Base-by-base conservation (phyloP, 106 monocot species). In the Acorus calamus region DNA sequence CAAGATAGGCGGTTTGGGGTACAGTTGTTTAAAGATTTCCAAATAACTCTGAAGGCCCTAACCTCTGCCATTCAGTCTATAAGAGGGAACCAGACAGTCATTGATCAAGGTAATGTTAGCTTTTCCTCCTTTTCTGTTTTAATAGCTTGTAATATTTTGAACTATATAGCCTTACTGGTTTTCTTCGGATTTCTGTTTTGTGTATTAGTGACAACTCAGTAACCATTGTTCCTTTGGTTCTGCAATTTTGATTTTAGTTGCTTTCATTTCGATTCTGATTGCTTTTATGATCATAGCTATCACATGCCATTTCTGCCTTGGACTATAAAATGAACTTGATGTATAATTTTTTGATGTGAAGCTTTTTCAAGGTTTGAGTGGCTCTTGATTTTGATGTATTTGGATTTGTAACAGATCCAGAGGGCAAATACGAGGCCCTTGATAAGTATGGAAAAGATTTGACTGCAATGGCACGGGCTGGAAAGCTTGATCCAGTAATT, bases 401-500 rank as follows among this genome's bases (percentile, higher is more conserved):
- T 28, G 28, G 61, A 62, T 43, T 64, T 71, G 47, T 60, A 55
- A 75, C 74, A 99, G 92, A 99, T 73, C 98, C 98, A 54, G 98
- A 99, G 67, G 98, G 98, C 4, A 99, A 99, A 46, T 92, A 99
- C 59, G 98, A 98, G 79, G 85, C 92, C 55, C 66, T 99, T 56
- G 98, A 99, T 58, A 92, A 92, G 74, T 92, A 92, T 71, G 98
- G 98, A 43, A 92, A 88, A 73, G 98, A 99, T 66, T 81, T 99
- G 70, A 99, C 98, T 66, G 83, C 98, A 56, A 99, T 99, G 98
- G 98, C 98, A 49, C 78, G 85, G 14, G 77, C 78, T 71, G 98
- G 98, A 47, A 92, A 99, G 63, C 98, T 99, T 79, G 98, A 99
- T 77, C 98, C 98, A 62, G 98, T 99, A 62, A 99, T 99, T 61